phyloP scores from a whole-genome alignment of 177 flowering plant species.

The Tripterygium wilfordii region DNA sequence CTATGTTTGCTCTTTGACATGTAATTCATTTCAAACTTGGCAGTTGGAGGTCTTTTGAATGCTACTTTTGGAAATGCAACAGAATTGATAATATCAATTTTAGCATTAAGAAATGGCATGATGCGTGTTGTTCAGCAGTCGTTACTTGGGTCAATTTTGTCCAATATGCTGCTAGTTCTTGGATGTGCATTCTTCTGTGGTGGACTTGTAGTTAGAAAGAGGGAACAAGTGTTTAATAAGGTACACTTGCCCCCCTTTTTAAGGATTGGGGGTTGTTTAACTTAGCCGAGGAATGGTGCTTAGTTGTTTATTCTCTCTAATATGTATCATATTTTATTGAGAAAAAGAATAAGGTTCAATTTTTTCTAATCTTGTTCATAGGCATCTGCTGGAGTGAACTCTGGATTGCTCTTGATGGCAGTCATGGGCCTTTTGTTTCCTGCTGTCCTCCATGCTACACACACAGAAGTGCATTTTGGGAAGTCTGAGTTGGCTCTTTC shows the following conservation, averaged over 20 bases:
- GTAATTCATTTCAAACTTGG: slow-evolving; percentile 2
- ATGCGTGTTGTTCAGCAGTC: slow-evolving; percentile 39
- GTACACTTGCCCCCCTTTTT: slow-evolving; percentile 6
- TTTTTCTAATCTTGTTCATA: slow-evolving; percentile 1
- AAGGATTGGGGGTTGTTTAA: too few relatives aligned
- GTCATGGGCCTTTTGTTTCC: slow-evolving; percentile 38
- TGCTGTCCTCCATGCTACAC: slow-evolving; percentile 35
- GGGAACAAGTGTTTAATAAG: slow-evolving; percentile 31
- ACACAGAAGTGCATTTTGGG: slow-evolving; percentile 35
- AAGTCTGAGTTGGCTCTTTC: slow-evolving; percentile 37
- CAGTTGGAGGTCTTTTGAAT: slow-evolving; percentile 38
- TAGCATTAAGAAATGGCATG: slow-evolving; percentile 31
- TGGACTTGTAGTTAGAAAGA: slow-evolving; percentile 17
- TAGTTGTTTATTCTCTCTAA: too few relatives aligned
- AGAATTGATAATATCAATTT: slow-evolving; percentile 35
- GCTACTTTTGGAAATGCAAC: slow-evolving; percentile 42
- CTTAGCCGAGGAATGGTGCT: too few relatives aligned
- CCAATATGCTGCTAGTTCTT: slow-evolving; percentile 33
- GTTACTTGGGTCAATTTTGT: slow-evolving; percentile 32
- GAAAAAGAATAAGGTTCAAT: not conserved
- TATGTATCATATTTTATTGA: too few relatives aligned
- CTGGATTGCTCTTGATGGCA: slow-evolving; percentile 41
- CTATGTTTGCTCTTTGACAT: not conserved
- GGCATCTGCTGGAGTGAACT: slow-evolving; percentile 32
- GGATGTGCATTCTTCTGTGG: slow-evolving; percentile 35